These are phyloP conservation scores for Phytophthora melonis DNA, from an alignment of 352 stramenopile genomes.

Conservation along the genomic window DNA sequence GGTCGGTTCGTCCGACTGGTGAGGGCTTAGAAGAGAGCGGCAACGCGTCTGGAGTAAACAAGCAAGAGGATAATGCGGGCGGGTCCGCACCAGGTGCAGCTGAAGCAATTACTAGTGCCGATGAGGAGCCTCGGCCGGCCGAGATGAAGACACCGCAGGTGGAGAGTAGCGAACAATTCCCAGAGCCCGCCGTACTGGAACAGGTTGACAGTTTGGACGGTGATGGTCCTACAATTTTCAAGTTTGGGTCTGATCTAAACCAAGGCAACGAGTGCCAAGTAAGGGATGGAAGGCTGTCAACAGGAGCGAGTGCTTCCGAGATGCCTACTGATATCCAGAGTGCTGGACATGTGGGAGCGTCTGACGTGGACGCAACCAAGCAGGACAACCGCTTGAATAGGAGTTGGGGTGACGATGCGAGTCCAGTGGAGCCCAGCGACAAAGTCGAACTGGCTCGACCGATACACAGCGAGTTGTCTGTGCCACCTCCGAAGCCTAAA, in stretches of 20 bases:
- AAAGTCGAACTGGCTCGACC: not conserved
- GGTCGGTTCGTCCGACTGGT: constrained; percentile 1
- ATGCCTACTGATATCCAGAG: not conserved
- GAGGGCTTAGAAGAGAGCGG: not conserved
- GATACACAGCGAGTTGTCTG: not conserved
- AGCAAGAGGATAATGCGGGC: not conserved
- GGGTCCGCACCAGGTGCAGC: not conserved
- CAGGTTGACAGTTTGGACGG: not conserved
- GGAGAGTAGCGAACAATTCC: not conserved
- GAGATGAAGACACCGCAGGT: not conserved
- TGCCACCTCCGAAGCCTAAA: constrained; percentile 4
- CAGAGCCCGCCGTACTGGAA: not conserved
- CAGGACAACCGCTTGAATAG: not conserved
- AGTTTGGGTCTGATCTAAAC: not conserved
- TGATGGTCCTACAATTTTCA: not conserved
- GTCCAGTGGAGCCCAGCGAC: not conserved
- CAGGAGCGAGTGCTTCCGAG: not conserved
- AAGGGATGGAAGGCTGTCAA: not conserved
- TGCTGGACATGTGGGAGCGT: not conserved
- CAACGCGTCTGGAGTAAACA: not conserved
- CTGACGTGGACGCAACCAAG: not conserved
- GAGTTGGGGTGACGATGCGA: not conserved
- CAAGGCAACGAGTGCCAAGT: not conserved
- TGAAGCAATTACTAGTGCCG: not conserved
- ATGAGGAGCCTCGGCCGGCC: too few species aligned